These are phyloP conservation scores for Sclerotiophoma versabilis DNA, from an alignment of 2,329 filamentous ascomycete genomes.

Conservation along the genomic window DNA sequence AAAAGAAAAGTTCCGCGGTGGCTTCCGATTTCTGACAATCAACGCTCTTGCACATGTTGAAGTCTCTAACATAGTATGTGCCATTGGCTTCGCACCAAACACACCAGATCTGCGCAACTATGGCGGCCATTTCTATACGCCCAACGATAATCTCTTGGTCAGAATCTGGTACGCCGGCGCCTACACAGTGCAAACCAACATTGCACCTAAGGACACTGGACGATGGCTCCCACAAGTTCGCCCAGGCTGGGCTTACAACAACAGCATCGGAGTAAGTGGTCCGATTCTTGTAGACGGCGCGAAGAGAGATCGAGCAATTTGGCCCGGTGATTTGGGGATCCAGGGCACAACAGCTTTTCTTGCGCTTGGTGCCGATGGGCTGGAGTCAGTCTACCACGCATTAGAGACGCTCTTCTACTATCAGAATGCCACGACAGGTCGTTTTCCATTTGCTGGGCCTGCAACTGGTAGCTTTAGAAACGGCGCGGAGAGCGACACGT, in stretches of 20 bases:
- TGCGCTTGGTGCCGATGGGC: conserved; percentile 13
- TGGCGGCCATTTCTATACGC: conserved; percentile 52
- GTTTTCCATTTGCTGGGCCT: conserved; percentile 29
- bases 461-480: conserved; percentile 13
- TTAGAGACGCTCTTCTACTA: conserved; percentile 29
- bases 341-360: conserved; percentile 16
- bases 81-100: conserved; percentile 57
- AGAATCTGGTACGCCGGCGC: conserved; percentile 63
- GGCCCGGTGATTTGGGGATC: conserved; percentile 38
- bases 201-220: conserved; percentile 44
- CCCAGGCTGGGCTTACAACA: conserved; percentile 47
- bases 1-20: conserved; percentile 21
- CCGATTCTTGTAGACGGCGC: conserved; percentile 51
- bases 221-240: conserved; percentile 32
- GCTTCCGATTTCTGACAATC: conserved; percentile 26
- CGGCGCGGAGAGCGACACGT: conserved; percentile 29
- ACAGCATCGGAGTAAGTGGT: conserved; percentile 40
- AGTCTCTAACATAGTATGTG: conserved; percentile 30
- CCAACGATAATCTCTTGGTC: conserved; percentile 57
- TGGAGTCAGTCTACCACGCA: conserved; percentile 23
- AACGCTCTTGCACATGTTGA: conserved; percentile 7
- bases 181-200: conserved; percentile 50
- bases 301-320: conserved; percentile 50
- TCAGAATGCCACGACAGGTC: conserved; percentile 27
- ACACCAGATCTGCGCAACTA: conserved; percentile 59